Percentiles rank a stretch among this genome's conserved stretches.
Evolutionary conservation across 495 filamentous ascomycete species (phyloP).

Genomic region (Penicillium lividum): DNA sequence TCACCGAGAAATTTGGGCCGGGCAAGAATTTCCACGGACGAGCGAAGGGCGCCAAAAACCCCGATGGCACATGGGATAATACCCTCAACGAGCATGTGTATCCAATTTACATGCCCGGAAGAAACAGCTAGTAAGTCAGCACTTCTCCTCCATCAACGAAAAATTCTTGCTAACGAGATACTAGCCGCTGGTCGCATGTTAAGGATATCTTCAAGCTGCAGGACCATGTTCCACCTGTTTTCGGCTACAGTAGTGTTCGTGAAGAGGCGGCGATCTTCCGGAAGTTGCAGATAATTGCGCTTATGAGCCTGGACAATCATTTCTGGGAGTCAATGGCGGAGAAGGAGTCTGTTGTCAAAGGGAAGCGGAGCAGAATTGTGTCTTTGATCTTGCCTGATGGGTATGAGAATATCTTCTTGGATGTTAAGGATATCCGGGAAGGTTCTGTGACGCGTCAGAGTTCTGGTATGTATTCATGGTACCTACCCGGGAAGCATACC

Average conservation of each 20-base stretch:
- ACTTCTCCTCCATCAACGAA: neutral
- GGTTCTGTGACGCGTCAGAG: neutral
- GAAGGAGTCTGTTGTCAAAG: constrained; percentile 10
- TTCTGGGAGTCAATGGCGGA: constrained; percentile 25
- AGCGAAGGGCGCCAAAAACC: constrained; percentile 8
- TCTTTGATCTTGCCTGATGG: constrained; percentile 13
- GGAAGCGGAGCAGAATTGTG: constrained; percentile 15
- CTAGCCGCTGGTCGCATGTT: constrained; percentile 12
- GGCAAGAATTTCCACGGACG: constrained; percentile 2
- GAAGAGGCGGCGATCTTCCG: constrained; percentile 11
- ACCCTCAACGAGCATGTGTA: constrained; percentile 13
- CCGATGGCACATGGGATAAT: constrained; percentile 11
- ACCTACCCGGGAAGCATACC: neutral
- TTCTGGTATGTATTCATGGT: neutral
- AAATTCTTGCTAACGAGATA: neutral
- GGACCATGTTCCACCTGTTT: neutral
- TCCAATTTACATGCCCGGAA: constrained; percentile 19
- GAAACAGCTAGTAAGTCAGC: constrained; percentile 24
- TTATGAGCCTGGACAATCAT: neutral
- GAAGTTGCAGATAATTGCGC: constrained; percentile 8
- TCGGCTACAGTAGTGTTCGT: neutral
- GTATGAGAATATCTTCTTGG: constrained; percentile 6
- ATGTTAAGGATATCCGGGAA: neutral
- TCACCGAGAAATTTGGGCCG: constrained; percentile 10
- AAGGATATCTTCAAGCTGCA: constrained; percentile 15